Conservation (phyloP, 139 green algal genomes). For the Zygnema circumcarinatum region DNA sequence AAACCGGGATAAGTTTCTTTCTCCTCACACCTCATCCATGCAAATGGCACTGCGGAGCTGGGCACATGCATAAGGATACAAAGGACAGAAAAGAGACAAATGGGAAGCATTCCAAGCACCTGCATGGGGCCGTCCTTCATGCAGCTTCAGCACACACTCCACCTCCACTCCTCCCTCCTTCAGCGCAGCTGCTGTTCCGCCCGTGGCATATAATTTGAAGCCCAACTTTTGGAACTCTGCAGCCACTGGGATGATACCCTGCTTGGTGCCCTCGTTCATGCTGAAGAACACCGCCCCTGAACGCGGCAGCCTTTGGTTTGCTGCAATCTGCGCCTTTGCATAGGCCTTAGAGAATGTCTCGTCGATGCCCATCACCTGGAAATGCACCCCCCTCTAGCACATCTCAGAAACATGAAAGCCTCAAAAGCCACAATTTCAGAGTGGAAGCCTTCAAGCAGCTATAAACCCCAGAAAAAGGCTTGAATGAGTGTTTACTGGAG, state of each 20-base stretch:
- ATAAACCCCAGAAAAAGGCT: no score
- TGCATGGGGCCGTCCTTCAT: slow-evolving; percentile 92
- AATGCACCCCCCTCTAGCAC: background rate
- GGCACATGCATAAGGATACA: background rate
- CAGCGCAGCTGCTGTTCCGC: slow-evolving; percentile 77
- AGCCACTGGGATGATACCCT: slow-evolving; percentile 78
- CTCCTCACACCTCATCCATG: background rate
- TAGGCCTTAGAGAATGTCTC: slow-evolving; percentile 85
- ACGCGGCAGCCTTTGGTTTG: slow-evolving; percentile 82
- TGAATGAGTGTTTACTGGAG: no score
- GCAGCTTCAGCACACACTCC: slow-evolving; percentile 92
- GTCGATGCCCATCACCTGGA: slow-evolving; percentile 63
- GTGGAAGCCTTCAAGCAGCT: no score
- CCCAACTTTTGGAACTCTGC: slow-evolving; percentile 84
- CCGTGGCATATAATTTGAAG: slow-evolving; percentile 87
- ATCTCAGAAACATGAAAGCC: no score
- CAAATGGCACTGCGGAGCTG: background rate
- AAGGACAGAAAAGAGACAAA: background rate
- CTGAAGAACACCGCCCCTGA: slow-evolving; percentile 91
- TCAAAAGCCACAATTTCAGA: no score
- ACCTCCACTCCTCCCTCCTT: slow-evolving; percentile 62
- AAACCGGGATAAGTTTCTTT: background rate
- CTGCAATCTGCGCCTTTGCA: slow-evolving; percentile 95
- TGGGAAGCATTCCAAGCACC: slow-evolving; percentile 14
- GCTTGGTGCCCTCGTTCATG: slow-evolving; percentile 92